Evolutionary conservation across 1,284 basidiomycete species (phyloP).

Genomic region (Ganoderma leucocontextum): DNA sequence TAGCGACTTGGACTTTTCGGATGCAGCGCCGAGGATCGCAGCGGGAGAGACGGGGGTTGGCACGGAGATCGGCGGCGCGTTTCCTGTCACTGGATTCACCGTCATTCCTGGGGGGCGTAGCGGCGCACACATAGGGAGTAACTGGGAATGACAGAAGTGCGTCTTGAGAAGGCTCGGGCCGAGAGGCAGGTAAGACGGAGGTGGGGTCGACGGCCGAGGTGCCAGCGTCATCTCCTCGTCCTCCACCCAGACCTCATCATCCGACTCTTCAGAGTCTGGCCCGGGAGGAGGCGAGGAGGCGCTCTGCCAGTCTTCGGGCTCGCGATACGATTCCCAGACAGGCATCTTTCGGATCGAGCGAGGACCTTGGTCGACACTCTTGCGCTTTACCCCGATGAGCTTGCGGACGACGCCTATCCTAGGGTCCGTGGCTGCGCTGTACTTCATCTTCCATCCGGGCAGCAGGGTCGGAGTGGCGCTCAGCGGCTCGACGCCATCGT

Average conservation of each 20-base stretch:
- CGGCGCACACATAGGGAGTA: conserved; percentile 66
- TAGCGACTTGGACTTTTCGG: conserved; percentile 69
- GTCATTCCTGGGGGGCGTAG: conserved; percentile 63
- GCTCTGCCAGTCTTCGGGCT: conserved; percentile 56
- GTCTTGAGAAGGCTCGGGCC: conserved; percentile 71
- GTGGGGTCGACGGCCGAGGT: conserved; percentile 69
- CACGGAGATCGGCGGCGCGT: conserved; percentile 59
- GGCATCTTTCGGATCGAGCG: conserved; percentile 44
- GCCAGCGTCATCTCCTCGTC: conserved; percentile 50
- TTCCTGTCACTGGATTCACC: conserved; percentile 49
- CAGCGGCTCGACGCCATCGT: conserved; percentile 48
- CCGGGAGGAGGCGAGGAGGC: conserved; percentile 38
- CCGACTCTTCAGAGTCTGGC: conserved; percentile 44
- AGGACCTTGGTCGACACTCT: conserved; percentile 45
- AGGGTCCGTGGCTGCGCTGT: conserved; percentile 70
- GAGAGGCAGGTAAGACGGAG: conserved; percentile 70
- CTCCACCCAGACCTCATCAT: conserved; percentile 48
- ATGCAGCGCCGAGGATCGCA: conserved; percentile 63
- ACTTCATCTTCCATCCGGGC: conserved; percentile 56
- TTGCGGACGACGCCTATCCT: conserved; percentile 69
- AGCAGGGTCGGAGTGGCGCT: conserved; percentile 7
- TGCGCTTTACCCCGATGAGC: conserved; percentile 72
- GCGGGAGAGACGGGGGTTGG: conserved; percentile 83
- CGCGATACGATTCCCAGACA: conserved; percentile 46
- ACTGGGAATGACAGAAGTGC: conserved; percentile 65